Evolutionary conservation across 495 filamentous ascomycete species (phyloP).

Genomic region (Trichoderma parareesei): DNA sequence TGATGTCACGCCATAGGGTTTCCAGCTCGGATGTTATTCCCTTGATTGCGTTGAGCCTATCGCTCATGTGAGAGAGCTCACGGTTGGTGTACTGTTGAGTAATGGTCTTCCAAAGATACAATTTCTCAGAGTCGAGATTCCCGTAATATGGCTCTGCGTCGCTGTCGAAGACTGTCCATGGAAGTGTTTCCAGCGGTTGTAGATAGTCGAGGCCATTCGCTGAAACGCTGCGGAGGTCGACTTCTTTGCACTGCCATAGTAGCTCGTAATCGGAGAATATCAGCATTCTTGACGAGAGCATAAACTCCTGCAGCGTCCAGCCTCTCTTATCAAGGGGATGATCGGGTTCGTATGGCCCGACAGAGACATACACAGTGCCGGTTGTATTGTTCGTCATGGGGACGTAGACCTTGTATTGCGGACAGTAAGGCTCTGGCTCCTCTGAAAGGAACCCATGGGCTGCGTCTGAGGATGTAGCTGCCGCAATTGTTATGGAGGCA

Average conservation of each 20-base stretch:
- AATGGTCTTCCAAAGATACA: conserved; percentile 7
- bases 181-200: conserved; percentile 2
- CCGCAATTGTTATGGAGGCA: conserved; percentile 6
- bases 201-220: neutral
- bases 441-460: conserved; percentile 2
- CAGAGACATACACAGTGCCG: neutral
- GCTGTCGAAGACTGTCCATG: neutral
- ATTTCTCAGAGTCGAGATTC: neutral
- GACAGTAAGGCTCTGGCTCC: neutral
- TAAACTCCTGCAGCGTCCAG: conserved; percentile 6
- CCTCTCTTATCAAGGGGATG: conserved; percentile 7
- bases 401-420: neutral
- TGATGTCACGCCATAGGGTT: neutral
- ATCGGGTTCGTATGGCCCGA: neutral
- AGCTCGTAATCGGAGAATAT: conserved; percentile 8
- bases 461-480: neutral
- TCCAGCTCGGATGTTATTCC: conserved; percentile 7
- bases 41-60: neutral
- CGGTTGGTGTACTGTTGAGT: conserved; percentile 4
- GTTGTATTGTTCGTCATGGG: neutral
- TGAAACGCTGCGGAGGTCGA: neutral
- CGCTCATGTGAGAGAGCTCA: neutral
- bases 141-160: neutral
- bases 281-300: neutral
- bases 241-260: conserved; percentile 9